A percentile compares a stretch with the other conserved stretches of the same genome.
Conservation (phyloP, 2,329 filamentous ascomycete genomes). For the Orbilia javanica region DNA sequence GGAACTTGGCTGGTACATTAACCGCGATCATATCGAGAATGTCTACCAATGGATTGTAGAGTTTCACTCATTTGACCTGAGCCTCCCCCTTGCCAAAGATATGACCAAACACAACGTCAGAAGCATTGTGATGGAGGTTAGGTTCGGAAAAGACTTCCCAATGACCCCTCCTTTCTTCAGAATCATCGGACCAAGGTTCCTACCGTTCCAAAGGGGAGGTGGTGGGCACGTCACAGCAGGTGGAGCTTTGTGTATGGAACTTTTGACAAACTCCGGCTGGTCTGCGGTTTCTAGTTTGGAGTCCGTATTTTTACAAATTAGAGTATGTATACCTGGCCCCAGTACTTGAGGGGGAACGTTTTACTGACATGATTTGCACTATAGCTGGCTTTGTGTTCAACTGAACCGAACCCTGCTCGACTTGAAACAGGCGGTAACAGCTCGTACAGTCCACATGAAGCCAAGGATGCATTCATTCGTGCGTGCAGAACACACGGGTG, state of each 20-base stretch:
- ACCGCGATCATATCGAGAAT: slow-evolving; percentile 75
- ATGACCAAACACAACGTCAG: slow-evolving; percentile 74
- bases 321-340: slow-evolving; percentile 5
- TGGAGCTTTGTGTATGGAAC: slow-evolving; percentile 79
- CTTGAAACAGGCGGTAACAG: slow-evolving; percentile 35
- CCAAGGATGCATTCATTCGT: slow-evolving; percentile 78
- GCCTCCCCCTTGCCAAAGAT: slow-evolving; percentile 78
- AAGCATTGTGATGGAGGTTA: slow-evolving; percentile 84
- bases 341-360: background rate
- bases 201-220: slow-evolving; percentile 79
- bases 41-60: slow-evolving; percentile 94
- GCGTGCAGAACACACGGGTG: slow-evolving; percentile 80
- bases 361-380: background rate
- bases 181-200: slow-evolving; percentile 82
- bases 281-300: slow-evolving; percentile 79
- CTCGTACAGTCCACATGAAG: slow-evolving; percentile 77
- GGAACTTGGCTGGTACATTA: slow-evolving; percentile 86
- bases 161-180: slow-evolving; percentile 86
- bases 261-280: slow-evolving; percentile 88
- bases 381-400: slow-evolving; percentile 72
- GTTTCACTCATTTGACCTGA: slow-evolving; percentile 81
- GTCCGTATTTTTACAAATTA: slow-evolving; percentile 81
- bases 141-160: slow-evolving; percentile 83
- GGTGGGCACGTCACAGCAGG: slow-evolving; percentile 88
- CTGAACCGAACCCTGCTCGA: slow-evolving; percentile 49